phyloP scores from a whole-genome alignment of 1,284 basidiomycete species.

The Moesziomyces sp. region DNA sequence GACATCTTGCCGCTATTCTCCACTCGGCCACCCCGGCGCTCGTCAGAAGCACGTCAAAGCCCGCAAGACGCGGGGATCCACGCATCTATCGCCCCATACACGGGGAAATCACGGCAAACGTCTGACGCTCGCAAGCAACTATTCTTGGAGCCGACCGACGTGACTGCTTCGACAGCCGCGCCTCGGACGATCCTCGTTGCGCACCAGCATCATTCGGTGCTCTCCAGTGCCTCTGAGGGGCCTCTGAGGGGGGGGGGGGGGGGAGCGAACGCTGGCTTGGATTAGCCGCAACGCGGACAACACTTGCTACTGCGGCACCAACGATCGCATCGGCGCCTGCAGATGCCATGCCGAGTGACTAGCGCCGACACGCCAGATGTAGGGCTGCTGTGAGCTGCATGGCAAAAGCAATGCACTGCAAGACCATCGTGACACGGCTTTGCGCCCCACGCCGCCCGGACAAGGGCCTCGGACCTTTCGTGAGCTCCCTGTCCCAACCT shows the following conservation, averaged over 20 bases:
- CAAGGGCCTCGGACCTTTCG: constrained; percentile 4
- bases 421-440: background rate
- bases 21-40: constrained; percentile 3
- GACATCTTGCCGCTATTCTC: background rate
- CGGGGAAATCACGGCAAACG: constrained; percentile 10
- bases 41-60: background rate
- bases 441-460: constrained; percentile 1
- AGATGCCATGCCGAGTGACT: too few relatives aligned
- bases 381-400: too few relatives aligned
- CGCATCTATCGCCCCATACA: background rate
- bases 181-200: too few relatives aligned
- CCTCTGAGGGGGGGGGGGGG: too few relatives aligned
- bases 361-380: too few relatives aligned
- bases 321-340: too few relatives aligned
- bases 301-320: too few relatives aligned
- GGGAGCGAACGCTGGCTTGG: too few relatives aligned
- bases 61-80: background rate
- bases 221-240: too few relatives aligned
- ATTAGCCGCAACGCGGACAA: too few relatives aligned
- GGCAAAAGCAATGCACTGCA: too few relatives aligned
- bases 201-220: background rate
- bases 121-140: background rate
- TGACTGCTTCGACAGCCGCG: too few relatives aligned
- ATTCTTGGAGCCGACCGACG: background rate
- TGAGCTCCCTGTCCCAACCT: background rate